Conservation (phyloP, 768 basidiomycete genomes). For the Boletellus sp. region DNA sequence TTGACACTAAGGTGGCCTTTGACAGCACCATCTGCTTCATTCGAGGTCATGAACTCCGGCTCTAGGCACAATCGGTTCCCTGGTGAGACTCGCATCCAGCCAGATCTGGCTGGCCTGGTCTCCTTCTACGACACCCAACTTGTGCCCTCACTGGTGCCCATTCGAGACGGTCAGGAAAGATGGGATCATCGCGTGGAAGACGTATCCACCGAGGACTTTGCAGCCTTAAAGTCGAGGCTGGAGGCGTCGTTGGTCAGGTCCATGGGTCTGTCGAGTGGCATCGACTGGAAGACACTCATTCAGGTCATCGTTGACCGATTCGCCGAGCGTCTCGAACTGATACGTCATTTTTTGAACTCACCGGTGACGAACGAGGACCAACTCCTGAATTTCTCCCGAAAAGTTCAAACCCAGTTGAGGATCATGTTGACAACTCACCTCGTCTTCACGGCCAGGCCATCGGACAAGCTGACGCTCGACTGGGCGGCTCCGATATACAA, state of each 20-base stretch:
- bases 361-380: conserved; percentile 3
- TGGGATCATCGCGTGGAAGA: neutral
- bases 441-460: neutral
- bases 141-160: neutral
- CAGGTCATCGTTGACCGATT: conserved; percentile 36
- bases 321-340: conserved; percentile 11
- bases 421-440: conserved; percentile 23
- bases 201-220: conserved; percentile 5
- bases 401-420: conserved; percentile 15
- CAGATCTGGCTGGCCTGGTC: conserved; percentile 7
- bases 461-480: neutral
- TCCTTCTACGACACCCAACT: neutral
- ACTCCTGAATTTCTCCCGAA: neutral
- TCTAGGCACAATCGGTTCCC: conserved; percentile 20
- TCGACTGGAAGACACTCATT: conserved; percentile 42
- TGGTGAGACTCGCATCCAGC: conserved; percentile 18
- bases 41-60: conserved; percentile 12
- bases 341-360: conserved; percentile 34
- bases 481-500: conserved; percentile 15
- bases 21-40: neutral
- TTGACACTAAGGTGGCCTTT: neutral
- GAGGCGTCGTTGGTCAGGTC: neutral
- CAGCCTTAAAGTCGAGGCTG: neutral
- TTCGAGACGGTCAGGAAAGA: neutral
- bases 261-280: conserved; percentile 19